These are phyloP conservation scores for Acer yangbiense DNA, from an alignment of 345 rosid genomes.

Conservation along the genomic window DNA sequence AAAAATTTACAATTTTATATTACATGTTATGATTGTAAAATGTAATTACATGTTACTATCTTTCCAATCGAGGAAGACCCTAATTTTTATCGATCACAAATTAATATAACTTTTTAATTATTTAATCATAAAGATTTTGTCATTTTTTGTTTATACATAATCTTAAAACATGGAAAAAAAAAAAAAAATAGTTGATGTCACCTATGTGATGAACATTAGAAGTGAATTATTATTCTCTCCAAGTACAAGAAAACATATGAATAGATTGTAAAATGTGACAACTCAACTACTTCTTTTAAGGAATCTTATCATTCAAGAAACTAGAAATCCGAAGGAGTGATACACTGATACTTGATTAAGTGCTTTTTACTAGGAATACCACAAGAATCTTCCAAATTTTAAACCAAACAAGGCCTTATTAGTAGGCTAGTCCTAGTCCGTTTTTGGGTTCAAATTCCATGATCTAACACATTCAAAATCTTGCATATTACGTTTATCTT, in stretches of 20 bases:
- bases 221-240: background rate
- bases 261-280: background rate
- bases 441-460: background rate
- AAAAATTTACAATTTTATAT: too few relatives aligned
- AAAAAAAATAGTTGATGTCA: background rate
- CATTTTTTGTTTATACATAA: too few relatives aligned
- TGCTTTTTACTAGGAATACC: background rate
- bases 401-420: background rate
- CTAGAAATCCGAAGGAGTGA: background rate
- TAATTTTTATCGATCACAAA: too few relatives aligned
- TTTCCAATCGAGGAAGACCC: too few relatives aligned
- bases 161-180: background rate
- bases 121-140: too few relatives aligned
- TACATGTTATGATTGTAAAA: too few relatives aligned
- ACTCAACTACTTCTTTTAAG: background rate
- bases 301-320: background rate
- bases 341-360: background rate
- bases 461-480: background rate
- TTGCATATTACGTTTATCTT: constrained; percentile 8
- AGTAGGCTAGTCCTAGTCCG: background rate
- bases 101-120: too few relatives aligned
- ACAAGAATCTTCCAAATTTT: background rate
- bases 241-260: background rate
- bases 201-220: background rate
- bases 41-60: too few relatives aligned